These are phyloP conservation scores for Jaapia argillacea DNA, from an alignment of 768 basidiomycete genomes.

Conservation along the genomic window DNA sequence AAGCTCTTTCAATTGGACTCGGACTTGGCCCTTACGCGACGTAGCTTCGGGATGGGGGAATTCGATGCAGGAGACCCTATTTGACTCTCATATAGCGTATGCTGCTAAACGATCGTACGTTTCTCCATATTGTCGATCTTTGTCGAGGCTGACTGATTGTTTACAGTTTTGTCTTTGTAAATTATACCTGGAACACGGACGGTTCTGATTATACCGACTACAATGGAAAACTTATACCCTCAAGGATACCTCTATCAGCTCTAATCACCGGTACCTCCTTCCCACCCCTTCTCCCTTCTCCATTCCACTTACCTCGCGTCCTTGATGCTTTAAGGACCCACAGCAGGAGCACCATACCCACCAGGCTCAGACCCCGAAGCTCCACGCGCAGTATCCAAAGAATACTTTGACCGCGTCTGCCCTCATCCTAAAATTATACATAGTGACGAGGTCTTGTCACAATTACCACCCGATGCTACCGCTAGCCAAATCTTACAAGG, in stretches of 20 bases:
- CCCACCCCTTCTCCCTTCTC: not conserved
- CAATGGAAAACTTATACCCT: constrained; percentile 41
- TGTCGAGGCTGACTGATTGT: not conserved
- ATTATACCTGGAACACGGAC: constrained; percentile 44
- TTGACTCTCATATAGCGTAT: constrained; percentile 25
- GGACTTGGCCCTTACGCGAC: not conserved
- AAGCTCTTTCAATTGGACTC: constrained; percentile 5
- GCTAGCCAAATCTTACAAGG: constrained; percentile 28
- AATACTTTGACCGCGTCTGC: constrained; percentile 39
- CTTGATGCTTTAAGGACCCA: no score
- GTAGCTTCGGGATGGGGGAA: constrained; percentile 24
- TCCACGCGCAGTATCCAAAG: constrained; percentile 34
- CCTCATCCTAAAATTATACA: constrained; percentile 25
- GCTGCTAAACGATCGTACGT: constrained; percentile 25
- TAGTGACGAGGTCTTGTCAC: constrained; percentile 15
- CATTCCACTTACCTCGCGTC: not conserved
- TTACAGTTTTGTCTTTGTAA: constrained; percentile 40
- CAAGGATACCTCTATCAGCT: constrained; percentile 43
- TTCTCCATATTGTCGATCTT: constrained; percentile 7
- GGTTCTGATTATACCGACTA: constrained; percentile 29
- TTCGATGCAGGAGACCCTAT: constrained; percentile 26
- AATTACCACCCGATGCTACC: constrained; percentile 14
- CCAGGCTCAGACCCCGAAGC: no score
- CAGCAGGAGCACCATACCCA: no score
- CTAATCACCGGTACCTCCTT: constrained; percentile 35